Percentiles rank a stretch among this genome's conserved stretches.
These are phyloP conservation scores for Penicillium sclerotigenum DNA, from an alignment of 2,329 filamentous ascomycete species.

Conservation along the genomic window DNA sequence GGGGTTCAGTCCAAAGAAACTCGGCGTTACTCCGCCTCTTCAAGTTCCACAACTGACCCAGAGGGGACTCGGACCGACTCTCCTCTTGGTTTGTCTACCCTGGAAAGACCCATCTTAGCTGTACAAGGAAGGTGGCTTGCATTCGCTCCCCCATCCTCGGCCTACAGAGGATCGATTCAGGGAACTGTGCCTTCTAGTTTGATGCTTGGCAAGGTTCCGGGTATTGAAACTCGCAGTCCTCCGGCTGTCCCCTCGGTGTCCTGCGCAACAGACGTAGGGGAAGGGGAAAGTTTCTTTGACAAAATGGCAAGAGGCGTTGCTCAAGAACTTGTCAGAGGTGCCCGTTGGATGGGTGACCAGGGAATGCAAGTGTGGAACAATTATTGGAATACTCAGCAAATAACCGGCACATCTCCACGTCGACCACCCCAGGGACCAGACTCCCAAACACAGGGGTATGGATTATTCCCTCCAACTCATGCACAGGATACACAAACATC, in stretches of 20 bases:
- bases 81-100: constrained; percentile 26
- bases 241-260: constrained; percentile 42
- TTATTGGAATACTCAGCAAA: constrained; percentile 49
- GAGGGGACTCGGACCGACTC: constrained; percentile 43
- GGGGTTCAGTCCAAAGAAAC: constrained; percentile 60
- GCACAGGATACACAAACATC: constrained; percentile 40
- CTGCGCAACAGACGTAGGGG: constrained; percentile 47
- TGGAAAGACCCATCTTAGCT: constrained; percentile 42
- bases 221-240: constrained; percentile 43
- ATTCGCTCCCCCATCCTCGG: constrained; percentile 42
- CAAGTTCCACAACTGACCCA: constrained; percentile 45
- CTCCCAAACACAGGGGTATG: constrained; percentile 31
- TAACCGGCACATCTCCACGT: constrained; percentile 26
- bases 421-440: constrained; percentile 33
- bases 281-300: constrained; percentile 48
- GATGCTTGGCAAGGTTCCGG: constrained; percentile 36
- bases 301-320: constrained; percentile 50
- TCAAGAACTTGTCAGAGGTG: constrained; percentile 49
- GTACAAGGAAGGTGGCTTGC: constrained; percentile 49
- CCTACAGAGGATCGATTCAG: constrained; percentile 40
- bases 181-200: constrained; percentile 40
- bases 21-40: constrained; percentile 47
- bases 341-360: constrained; percentile 50
- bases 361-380: constrained; percentile 50
- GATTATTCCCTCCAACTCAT: constrained; percentile 47